Evolutionary conservation across 352 stramenopile species (phyloP), one percentile per base, ranked within the genome.

Genomic region (Pythium aquatile): DNA sequence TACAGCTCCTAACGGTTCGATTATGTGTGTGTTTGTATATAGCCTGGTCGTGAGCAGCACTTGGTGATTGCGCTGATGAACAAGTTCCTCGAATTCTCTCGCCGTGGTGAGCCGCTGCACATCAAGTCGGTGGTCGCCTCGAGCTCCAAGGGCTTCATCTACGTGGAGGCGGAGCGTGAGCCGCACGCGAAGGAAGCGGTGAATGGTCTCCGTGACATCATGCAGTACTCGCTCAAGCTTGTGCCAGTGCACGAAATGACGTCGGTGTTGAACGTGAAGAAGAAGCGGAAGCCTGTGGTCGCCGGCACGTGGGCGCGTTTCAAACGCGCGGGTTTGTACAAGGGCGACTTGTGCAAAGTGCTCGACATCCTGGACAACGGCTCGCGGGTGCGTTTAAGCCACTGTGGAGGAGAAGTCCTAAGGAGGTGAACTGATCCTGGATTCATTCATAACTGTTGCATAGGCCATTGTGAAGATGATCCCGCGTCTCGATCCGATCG

Each of bases 201-300:
- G 14, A 94, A 91, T 46, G 87, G 87, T 7, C 74, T 96, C 14
- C 83, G 86, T 58, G 86, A 95, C 49, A 84, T 96, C 54, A 78
- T 90, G 58, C 83, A 89, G 70, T 95, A 90, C 77, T 91, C 85
- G 24, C 92, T 96, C 84, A 94, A 96, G 68, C 73, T 96, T 2
- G 87, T 96, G 14, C 87, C 87, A 14, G 89, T 96, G 30, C 86
- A 96, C 61, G 87, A 96, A 69, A 96, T 96, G 87, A 94, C 87
- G 29, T 90, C 85, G 1, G 87, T 96, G n/a, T 70, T 96, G 7
- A 94, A 88, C 48, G 79, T 96, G 4, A 83, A 94, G 61, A 93
- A 87, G 56, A 85, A 87, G 67, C 81, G 85, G 62, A 96, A 93
- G 59, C 87, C 87, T 13, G 69, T 96, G 29, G 77, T 85, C 14